These are phyloP conservation scores for Carex pumila DNA, from an alignment of 176 grass and related monocot genomes.

Conservation along the genomic window DNA sequence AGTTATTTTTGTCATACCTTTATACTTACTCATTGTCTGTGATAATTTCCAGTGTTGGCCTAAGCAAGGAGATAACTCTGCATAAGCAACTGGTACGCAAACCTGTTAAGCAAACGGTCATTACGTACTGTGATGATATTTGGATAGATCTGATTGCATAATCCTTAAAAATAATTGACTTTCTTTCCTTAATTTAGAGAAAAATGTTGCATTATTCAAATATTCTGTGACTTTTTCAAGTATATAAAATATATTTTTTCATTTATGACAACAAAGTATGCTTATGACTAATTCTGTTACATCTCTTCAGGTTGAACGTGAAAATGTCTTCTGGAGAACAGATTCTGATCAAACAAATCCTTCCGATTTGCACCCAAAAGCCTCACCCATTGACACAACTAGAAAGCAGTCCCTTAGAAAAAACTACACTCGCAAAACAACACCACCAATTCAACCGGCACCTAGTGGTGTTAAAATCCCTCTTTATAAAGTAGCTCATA, in stretches of 20 bases:
- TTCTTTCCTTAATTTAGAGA: neutral
- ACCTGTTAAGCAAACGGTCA: neutral
- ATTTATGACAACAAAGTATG: neutral
- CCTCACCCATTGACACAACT: constrained; percentile 11
- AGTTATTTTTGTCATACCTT: neutral
- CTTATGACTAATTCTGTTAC: neutral
- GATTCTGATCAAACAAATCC: constrained; percentile 37
- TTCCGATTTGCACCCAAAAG: constrained; percentile 11
- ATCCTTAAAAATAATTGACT: neutral
- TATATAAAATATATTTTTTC: neutral
- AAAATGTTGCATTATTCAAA: neutral
- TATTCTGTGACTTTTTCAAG: neutral
- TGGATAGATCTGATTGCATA: neutral
- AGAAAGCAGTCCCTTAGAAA: neutral
- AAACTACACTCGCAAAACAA: constrained; percentile 5
- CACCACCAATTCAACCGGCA: constrained; percentile 18
- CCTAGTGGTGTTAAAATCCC: constrained; percentile 43
- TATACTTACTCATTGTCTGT: neutral
- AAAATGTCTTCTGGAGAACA: constrained; percentile 52
- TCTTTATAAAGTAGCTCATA: constrained; percentile 70
- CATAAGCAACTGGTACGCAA: constrained; percentile 68
- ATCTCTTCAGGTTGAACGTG: constrained; percentile 52
- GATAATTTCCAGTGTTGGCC: constrained; percentile 56
- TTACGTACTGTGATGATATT: neutral
- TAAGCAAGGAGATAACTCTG: constrained; percentile 65